A percentile compares a stretch with the other conserved stretches of the same genome.
These are phyloP conservation scores for Pseudogymnoascus sp. DNA, from an alignment of 2,329 filamentous ascomycete genomes.

Conservation along the genomic window DNA sequence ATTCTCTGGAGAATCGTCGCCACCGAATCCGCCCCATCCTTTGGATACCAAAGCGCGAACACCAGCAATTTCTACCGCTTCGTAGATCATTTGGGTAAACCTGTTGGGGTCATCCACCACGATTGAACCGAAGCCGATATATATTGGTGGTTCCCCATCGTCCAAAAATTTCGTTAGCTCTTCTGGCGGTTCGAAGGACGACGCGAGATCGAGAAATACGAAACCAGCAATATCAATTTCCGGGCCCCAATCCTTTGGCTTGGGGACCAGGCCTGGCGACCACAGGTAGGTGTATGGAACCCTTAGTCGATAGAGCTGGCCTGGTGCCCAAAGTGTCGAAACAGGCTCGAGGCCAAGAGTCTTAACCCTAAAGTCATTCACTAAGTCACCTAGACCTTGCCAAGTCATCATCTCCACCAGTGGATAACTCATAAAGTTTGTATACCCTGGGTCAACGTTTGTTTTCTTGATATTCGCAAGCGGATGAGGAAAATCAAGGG, in stretches of 20 bases:
- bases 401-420: conserved; percentile 79
- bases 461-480: conserved; percentile 62
- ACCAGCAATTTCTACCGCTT: conserved; percentile 56
- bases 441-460: conserved; percentile 62
- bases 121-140: conserved; percentile 68
- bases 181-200: conserved; percentile 49
- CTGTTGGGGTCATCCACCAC: conserved; percentile 62
- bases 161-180: conserved; percentile 47
- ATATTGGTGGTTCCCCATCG: conserved; percentile 51
- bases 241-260: conserved; percentile 56
- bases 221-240: conserved; percentile 69
- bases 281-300: conserved; percentile 67
- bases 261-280: conserved; percentile 56
- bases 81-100: conserved; percentile 62
- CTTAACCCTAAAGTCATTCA: conserved; percentile 62
- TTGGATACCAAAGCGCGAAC: conserved; percentile 64
- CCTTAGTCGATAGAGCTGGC: conserved; percentile 60
- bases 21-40: conserved; percentile 64
- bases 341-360: conserved; percentile 63
- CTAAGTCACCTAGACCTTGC: conserved; percentile 69
- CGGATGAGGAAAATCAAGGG: conserved; percentile 66
- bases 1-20: conserved; percentile 49
- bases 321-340: conserved; percentile 67
- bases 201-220: conserved; percentile 63
- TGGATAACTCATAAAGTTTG: conserved; percentile 72